Evolutionary conservation across 208 protist species (phyloP).

Genomic region (Acanthamoeba lenticulata): DNA sequence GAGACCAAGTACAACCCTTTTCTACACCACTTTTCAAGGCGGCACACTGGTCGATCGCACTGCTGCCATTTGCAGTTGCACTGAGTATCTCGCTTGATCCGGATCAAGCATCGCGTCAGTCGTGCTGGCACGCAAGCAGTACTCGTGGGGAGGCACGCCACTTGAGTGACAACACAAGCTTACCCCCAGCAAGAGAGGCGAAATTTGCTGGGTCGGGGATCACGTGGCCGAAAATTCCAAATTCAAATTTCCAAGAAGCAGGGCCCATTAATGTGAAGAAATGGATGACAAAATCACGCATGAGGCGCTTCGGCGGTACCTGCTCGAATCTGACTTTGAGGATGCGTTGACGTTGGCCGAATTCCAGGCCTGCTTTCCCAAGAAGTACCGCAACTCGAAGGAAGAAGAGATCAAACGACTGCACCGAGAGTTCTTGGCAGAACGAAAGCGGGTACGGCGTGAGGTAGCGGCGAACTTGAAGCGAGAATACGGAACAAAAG

Average conservation of each 20-base stretch:
- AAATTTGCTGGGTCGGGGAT: neutral
- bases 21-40: too few species aligned
- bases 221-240: neutral
- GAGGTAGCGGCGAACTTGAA: neutral
- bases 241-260: neutral
- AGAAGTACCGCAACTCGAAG: neutral
- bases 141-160: too few species aligned
- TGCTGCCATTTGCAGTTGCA: too few species aligned
- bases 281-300: neutral
- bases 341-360: neutral
- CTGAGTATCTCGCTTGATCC: too few species aligned
- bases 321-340: neutral
- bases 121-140: too few species aligned
- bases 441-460: neutral
- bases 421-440: neutral
- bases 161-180: too few species aligned
- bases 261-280: too few species aligned
- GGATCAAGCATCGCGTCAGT: too few species aligned
- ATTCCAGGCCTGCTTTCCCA: neutral
- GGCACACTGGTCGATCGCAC: too few species aligned
- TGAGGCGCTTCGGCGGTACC: neutral
- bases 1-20: too few species aligned
- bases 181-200: neutral
- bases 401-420: neutral
- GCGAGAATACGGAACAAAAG: neutral